phyloP scores from a whole-genome alignment of 1,284 basidiomycete species.

The Ganoderma lingzhi region DNA sequence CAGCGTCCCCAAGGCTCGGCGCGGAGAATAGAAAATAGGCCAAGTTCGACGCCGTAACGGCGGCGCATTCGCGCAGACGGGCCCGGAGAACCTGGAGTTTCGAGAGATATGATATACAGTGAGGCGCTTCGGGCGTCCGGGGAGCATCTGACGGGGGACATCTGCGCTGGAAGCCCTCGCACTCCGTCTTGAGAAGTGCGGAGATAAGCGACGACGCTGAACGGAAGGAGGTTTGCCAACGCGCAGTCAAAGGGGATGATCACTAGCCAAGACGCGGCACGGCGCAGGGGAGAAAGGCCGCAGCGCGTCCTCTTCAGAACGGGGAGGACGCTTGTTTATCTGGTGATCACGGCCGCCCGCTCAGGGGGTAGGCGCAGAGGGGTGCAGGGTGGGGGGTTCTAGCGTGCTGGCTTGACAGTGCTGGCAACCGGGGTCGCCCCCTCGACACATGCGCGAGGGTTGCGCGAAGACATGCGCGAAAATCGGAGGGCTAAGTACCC shows the following conservation, averaged over 20 bases:
- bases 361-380: not conserved
- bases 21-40: not conserved
- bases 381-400: not conserved
- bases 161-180: not conserved
- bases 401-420: not conserved
- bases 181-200: not conserved
- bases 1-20: not conserved
- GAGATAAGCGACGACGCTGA: not conserved
- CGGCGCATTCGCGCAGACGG: not conserved
- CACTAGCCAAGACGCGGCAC: not conserved
- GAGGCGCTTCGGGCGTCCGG: not conserved
- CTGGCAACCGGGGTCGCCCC: not conserved
- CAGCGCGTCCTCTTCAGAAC: not conserved
- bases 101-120: not conserved
- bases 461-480: not conserved
- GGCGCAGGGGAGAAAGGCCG: not conserved
- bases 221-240: not conserved
- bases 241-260: not conserved
- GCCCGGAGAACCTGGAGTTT: not conserved
- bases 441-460: not conserved
- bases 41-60: constrained; percentile 3
- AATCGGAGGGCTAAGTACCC: not conserved
- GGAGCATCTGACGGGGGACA: not conserved
- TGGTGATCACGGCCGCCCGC: not conserved
- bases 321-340: not conserved